Base-by-base conservation (phyloP, 2,329 filamentous ascomycete species). In the Bipolaris zeicola region DNA sequence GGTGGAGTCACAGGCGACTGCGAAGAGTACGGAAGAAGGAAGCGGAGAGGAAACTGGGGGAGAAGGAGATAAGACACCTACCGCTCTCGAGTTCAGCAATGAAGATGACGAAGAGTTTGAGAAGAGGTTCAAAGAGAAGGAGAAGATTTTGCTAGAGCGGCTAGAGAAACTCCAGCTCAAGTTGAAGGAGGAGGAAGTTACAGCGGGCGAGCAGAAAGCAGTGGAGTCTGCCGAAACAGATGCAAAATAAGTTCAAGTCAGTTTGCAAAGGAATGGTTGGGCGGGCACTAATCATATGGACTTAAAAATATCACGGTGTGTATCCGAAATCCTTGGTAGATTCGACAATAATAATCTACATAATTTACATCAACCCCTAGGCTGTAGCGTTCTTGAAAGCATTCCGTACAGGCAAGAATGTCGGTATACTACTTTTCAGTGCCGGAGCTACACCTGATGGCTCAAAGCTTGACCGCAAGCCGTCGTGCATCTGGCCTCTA, bases 71-170 rank as follows among this genome's bases (percentile, higher is more conserved):
- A 73, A 69, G 51, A 74, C 71, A n/a, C 71, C 71, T 1, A 72
- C 69, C 2, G 71, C 64, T 2, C 61, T 59, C 50, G 64, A 58
- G 13, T 50, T 57, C 20, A 55, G 38, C 2, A 56, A 52, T 0
- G 67, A 69, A n/a, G 64, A 69, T 20, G 70, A 71, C 14, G 69
- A 72, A 33, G 70, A 67, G 11, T 72, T 72, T 43, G 72, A 72
- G 42, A 64, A 52, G 56, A 62, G 62, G 13, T 68, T 62, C 45
- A 51, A 50, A 3, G 70, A 71, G 52, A 67, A 64, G 11, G 70
- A 75, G 54, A 68, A 51, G 44, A 62, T 58, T 10, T 50, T 75
- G 37, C 64, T 66, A 28, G 67, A 72, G 44, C 56, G 72, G 22
- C 39, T 75, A 41, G 72, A 71, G 39, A 67, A 65, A 43, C 53